Conservation (phyloP, 352 stramenopile species). For the Phytophthora palmivora region DNA sequence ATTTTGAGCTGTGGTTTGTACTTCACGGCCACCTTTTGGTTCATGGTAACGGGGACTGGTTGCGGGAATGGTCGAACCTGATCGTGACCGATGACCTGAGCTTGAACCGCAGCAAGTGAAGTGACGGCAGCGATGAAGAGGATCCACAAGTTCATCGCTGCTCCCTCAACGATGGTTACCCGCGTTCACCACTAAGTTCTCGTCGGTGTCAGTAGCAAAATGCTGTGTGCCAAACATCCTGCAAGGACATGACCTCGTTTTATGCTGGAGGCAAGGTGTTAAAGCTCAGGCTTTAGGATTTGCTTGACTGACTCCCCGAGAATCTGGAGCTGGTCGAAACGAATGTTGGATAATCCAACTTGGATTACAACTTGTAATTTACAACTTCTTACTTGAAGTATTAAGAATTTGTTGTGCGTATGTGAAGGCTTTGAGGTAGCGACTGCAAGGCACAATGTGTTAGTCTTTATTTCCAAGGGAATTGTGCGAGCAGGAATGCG, state of each 20-base stretch:
- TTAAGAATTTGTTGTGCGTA: too few species aligned
- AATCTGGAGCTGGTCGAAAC: neutral
- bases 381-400: too few species aligned
- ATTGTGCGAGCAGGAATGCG: too few species aligned
- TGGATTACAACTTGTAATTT: too few species aligned
- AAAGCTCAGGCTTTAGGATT: slow-evolving; percentile 20
- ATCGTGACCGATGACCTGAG: slow-evolving; percentile 30
- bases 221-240: neutral
- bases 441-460: too few species aligned
- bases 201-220: slow-evolving; percentile 11
- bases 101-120: slow-evolving; percentile 19
- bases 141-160: slow-evolving; percentile 17
- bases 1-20: slow-evolving; percentile 39
- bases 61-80: slow-evolving; percentile 32
- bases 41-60: slow-evolving; percentile 25
- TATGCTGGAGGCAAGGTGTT: slow-evolving; percentile 23
- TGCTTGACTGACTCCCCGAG: slow-evolving; percentile 19
- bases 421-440: too few species aligned
- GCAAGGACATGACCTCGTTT: slow-evolving; percentile 6
- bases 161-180: neutral
- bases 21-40: slow-evolving; percentile 23
- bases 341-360: too few species aligned
- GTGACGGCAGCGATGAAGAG: slow-evolving; percentile 14
- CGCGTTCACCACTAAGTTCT: neutral
- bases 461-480: neutral